phyloP scores from a whole-genome alignment of 2,329 filamentous ascomycete genomes.

The Epichloe elymi region DNA sequence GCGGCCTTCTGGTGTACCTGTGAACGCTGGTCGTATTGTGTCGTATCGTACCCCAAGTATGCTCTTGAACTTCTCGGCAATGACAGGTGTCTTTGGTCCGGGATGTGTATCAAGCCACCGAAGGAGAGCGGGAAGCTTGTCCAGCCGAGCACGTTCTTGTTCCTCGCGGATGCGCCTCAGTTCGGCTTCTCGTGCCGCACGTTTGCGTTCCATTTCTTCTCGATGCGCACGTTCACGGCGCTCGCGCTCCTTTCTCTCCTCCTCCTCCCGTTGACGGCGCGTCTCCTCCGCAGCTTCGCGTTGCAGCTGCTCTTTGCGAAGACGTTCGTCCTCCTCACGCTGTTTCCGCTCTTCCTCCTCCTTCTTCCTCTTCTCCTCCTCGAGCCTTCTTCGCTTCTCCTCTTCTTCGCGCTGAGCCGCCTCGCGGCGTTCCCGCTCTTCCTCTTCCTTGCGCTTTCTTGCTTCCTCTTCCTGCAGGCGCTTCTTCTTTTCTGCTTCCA shows the following conservation, averaged over 20 bases:
- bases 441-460: constrained; percentile 22
- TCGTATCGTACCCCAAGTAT: constrained; percentile 52
- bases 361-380: constrained; percentile 27
- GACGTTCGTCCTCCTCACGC: constrained; percentile 33
- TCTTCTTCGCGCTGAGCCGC: constrained; percentile 24
- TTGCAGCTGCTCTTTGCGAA: constrained; percentile 30
- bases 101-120: constrained; percentile 44
- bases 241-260: constrained; percentile 37
- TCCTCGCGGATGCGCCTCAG: constrained; percentile 38
- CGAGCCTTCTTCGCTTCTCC: constrained; percentile 19
- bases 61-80: constrained; percentile 41
- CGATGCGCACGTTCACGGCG: constrained; percentile 29
- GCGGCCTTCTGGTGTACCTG: constrained; percentile 40
- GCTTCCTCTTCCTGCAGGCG: constrained; percentile 21
- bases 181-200: constrained; percentile 38
- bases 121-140: constrained; percentile 45
- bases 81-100: constrained; percentile 35
- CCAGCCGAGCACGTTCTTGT: constrained; percentile 39
- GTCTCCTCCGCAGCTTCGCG: constrained; percentile 36
- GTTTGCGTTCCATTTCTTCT: constrained; percentile 35
- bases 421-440: constrained; percentile 21
- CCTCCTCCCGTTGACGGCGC: constrained; percentile 36
- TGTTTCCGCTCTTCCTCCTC: constrained; percentile 24
- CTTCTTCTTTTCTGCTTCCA: constrained; percentile 22
- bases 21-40: constrained; percentile 42